Conservation (phyloP, 768 basidiomycete genomes). For the Pulveroboletus sp. region DNA sequence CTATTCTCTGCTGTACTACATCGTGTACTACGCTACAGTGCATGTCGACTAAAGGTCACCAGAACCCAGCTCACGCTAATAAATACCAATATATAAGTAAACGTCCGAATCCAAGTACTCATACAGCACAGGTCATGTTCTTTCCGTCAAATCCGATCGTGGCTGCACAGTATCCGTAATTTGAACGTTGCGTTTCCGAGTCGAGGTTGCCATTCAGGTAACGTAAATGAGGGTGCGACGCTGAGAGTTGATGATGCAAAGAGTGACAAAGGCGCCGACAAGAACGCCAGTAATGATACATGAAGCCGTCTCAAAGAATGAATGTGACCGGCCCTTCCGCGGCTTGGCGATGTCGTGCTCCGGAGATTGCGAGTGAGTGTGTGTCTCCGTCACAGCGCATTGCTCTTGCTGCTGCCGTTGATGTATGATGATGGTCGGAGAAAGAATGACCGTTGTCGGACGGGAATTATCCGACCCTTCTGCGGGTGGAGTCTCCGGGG, state of each 20-base stretch:
- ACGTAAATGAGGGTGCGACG: conserved; percentile 43
- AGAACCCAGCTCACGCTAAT: conserved; percentile 16
- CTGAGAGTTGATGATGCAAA: conserved; percentile 47
- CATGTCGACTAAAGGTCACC: conserved; percentile 2
- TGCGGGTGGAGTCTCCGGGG: background rate
- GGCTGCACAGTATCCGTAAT: background rate
- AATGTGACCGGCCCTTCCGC: conserved; percentile 21
- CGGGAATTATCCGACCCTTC: conserved; percentile 5
- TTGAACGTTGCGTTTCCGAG: background rate
- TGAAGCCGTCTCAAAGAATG: conserved; percentile 37
- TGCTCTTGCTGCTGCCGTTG: conserved; percentile 20
- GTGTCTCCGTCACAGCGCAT: conserved; percentile 9
- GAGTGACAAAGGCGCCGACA: conserved; percentile 52
- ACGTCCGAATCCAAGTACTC: conserved; percentile 7
- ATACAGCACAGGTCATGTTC: conserved; percentile 19
- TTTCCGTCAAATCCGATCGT: background rate
- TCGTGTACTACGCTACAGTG: background rate
- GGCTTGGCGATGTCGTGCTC: conserved; percentile 11
- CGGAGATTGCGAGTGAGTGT: conserved; percentile 7
- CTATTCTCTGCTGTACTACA: too few species aligned
- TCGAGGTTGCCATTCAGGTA: conserved; percentile 18
- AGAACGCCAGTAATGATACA: conserved; percentile 57
- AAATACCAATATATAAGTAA: conserved; percentile 31
- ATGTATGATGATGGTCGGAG: conserved; percentile 28
- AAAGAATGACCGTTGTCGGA: conserved; percentile 16